Percentiles rank a stretch among this genome's conserved stretches.
Evolutionary conservation across 2,329 filamentous ascomycete species (phyloP).

Genomic region (Cryphonectria naterciae): DNA sequence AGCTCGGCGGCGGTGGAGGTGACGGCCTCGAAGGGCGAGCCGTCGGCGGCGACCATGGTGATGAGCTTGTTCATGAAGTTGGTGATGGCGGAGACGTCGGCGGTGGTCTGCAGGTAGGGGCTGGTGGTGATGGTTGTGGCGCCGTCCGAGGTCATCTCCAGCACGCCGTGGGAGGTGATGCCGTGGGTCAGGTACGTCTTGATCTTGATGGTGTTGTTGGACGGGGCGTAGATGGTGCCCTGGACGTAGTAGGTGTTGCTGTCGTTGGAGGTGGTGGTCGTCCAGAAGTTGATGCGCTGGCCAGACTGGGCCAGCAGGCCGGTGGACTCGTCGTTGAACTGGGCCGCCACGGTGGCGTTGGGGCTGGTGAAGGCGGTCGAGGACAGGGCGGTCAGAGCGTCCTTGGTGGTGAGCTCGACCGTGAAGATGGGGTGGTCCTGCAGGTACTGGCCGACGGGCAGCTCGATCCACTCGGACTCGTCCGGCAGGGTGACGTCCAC

Average conservation of each 20-base stretch:
- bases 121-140: slow-evolving; percentile 46
- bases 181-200: slow-evolving; percentile 57
- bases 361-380: slow-evolving; percentile 37
- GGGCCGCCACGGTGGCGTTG: slow-evolving; percentile 36
- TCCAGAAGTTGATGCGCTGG: slow-evolving; percentile 54
- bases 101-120: slow-evolving; percentile 42
- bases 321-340: slow-evolving; percentile 39
- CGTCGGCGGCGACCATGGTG: slow-evolving; percentile 33
- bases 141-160: slow-evolving; percentile 46
- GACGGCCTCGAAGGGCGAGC: slow-evolving; percentile 33
- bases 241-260: slow-evolving; percentile 46
- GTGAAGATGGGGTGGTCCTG: slow-evolving; percentile 35
- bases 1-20: slow-evolving; percentile 29
- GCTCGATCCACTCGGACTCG: slow-evolving; percentile 34
- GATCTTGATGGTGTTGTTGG: slow-evolving; percentile 47
- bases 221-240: slow-evolving; percentile 50
- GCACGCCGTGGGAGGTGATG: slow-evolving; percentile 50
- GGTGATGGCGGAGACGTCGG: slow-evolving; percentile 37
- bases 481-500: slow-evolving; percentile 32
- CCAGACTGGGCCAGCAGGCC: slow-evolving; percentile 50
- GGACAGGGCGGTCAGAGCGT: slow-evolving; percentile 22
- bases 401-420: slow-evolving; percentile 37
- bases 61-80: slow-evolving; percentile 37
- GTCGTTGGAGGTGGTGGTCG: slow-evolving; percentile 46
- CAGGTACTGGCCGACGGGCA: slow-evolving; percentile 33